These are phyloP conservation scores for Triangularia verruculosa DNA, from an alignment of 2,329 filamentous ascomycete species.

Conservation along the genomic window DNA sequence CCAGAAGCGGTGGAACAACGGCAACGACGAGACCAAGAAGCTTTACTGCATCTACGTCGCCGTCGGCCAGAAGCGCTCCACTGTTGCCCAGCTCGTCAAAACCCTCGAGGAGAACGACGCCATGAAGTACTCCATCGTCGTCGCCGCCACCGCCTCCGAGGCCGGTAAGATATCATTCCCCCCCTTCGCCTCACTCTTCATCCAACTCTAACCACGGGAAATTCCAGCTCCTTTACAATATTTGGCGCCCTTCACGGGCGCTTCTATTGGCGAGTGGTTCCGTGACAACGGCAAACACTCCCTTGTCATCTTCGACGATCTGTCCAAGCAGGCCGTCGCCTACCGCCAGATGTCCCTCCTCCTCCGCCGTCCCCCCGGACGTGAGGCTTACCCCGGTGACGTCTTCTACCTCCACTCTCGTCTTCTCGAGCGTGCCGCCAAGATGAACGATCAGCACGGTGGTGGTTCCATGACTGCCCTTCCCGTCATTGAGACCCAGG, in stretches of 20 bases:
- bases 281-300: conserved; percentile 84
- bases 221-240: conserved; percentile 74
- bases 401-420: conserved; percentile 99
- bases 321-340: conserved; percentile 96
- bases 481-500: conserved; percentile 98
- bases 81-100: conserved; percentile 98
- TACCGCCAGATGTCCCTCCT: conserved; percentile 99
- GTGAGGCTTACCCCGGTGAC: conserved; percentile 99
- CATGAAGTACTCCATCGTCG: conserved; percentile 95
- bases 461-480: conserved; percentile 96
- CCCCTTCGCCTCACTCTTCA: not conserved
- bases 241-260: conserved; percentile 86
- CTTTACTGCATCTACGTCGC: conserved; percentile 99
- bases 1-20: conserved; percentile 97
- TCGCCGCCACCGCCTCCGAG: conserved; percentile 96
- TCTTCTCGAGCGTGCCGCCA: conserved; percentile 98
- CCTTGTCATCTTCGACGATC: conserved; percentile 88
- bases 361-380: conserved; percentile 93
- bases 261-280: conserved; percentile 60
- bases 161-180: conserved; percentile 48
- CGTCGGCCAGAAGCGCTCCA: conserved; percentile 98
- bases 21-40: conserved; percentile 90
- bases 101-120: conserved; percentile 99
- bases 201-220: not conserved
- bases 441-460: conserved; percentile 95